Evolutionary conservation across 139 green algal genomes (phyloP).

Genomic region (Chlamydomonas applanata): DNA sequence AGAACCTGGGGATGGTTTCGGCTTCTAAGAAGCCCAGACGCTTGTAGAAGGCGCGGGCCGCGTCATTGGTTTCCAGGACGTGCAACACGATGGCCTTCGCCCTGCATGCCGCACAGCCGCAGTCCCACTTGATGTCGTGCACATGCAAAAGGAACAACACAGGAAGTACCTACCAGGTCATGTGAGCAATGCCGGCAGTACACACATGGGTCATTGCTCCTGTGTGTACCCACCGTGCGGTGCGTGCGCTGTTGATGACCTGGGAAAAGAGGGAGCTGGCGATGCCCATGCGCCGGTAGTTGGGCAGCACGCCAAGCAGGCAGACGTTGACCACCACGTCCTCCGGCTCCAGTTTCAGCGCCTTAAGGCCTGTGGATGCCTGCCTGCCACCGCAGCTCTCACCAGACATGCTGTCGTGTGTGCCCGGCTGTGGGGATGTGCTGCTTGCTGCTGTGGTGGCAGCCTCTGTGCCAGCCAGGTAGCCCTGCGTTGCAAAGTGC

Average conservation of each 20-base stretch:
- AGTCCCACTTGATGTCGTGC: too few species aligned
- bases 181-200: too few species aligned
- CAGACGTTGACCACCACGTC: slow-evolving; percentile 8
- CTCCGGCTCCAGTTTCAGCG: not conserved
- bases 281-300: not conserved
- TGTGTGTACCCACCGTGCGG: not conserved
- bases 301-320: not conserved
- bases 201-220: not conserved
- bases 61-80: not conserved
- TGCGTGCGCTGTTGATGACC: slow-evolving; percentile 15
- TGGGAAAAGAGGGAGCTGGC: not conserved
- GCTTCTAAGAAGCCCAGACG: not conserved
- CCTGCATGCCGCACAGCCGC: not conserved
- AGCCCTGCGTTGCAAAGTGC: not conserved
- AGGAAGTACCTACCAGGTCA: too few species aligned
- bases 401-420: too few species aligned
- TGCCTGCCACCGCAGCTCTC: too few species aligned
- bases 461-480: too few species aligned
- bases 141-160: too few species aligned
- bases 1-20: not conserved
- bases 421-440: too few species aligned
- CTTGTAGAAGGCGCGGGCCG: not conserved
- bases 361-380: not conserved
- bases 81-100: slow-evolving; percentile 5
- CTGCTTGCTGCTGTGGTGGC: too few species aligned